phyloP scores from a whole-genome alignment of 768 basidiomycete species.

The Galerina sulciceps region DNA sequence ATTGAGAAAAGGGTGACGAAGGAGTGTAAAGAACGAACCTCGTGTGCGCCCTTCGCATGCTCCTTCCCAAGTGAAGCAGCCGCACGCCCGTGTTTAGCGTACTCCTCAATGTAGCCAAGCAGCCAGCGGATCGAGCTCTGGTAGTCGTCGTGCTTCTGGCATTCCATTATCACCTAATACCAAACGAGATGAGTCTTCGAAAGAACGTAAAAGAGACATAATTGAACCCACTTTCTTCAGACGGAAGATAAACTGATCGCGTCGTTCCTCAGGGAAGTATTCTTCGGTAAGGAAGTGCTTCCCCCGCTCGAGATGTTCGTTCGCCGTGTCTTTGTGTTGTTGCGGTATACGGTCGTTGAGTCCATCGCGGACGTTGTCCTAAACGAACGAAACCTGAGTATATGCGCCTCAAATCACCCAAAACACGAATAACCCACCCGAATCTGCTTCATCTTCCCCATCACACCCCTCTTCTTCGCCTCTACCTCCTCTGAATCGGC shows the following conservation, averaged over 20 bases:
- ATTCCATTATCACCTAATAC: conserved; percentile 79
- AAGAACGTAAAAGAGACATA: background rate
- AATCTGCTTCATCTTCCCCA: conserved; percentile 36
- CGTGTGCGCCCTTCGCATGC: conserved; percentile 11
- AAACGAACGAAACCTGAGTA: background rate
- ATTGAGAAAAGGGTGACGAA: background rate
- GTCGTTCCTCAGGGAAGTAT: conserved; percentile 87
- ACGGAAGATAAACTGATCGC: conserved; percentile 92
- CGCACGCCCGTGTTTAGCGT: no score
- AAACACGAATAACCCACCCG: conserved; percentile 37
- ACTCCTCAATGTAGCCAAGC: conserved; percentile 63
- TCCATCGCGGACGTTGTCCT: conserved; percentile 14
- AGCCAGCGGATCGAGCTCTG: conserved; percentile 80
- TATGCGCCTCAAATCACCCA: conserved; percentile 15
- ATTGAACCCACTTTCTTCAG: conserved; percentile 76
- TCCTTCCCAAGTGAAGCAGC: conserved; percentile 26
- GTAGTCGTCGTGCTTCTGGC: conserved; percentile 91
- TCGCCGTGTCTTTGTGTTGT: conserved; percentile 62
- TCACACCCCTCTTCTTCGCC: conserved; percentile 38
- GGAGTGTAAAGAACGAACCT: conserved; percentile 28
- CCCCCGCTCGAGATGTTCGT: conserved; percentile 59
- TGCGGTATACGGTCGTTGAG: conserved; percentile 63
- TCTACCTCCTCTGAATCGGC: conserved; percentile 8
- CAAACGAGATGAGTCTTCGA: background rate
- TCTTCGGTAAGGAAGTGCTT: conserved; percentile 78